Conservation (phyloP, 148 eudicot genomes). For the Simmondsia chinensis region DNA sequence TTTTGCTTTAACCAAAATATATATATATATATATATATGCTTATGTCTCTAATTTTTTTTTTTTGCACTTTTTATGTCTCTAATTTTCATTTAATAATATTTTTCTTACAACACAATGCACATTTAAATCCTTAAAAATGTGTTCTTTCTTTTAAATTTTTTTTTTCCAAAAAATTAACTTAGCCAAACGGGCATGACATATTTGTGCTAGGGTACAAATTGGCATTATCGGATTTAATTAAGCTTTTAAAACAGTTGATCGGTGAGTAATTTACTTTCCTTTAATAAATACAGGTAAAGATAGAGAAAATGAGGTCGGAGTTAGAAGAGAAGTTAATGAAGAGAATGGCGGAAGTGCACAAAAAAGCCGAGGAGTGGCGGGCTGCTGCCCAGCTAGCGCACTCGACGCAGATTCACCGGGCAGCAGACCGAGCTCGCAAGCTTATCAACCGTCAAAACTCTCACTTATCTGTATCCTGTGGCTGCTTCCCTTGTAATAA, state of each 20-base stretch:
- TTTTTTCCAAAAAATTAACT: too few species aligned
- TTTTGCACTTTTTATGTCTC: too few species aligned
- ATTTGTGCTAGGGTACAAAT: too few species aligned
- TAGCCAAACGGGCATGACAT: too few species aligned
- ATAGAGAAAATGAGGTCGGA: conserved; percentile 80
- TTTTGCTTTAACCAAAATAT: too few species aligned
- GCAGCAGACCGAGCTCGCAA: conserved; percentile 39
- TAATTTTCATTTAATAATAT: too few species aligned
- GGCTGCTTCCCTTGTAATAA: conserved; percentile 61
- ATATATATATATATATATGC: too few species aligned
- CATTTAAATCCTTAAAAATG: too few species aligned
- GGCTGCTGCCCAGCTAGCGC: conserved; percentile 54
- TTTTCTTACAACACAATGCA: too few species aligned
- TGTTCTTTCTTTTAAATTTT: too few species aligned
- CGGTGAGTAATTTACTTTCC: not conserved
- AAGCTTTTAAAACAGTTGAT: not conserved
- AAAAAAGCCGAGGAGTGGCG: conserved; percentile 82
- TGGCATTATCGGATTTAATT: not conserved
- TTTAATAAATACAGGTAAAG: conserved; percentile 48
- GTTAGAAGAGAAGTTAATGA: conserved; percentile 81
- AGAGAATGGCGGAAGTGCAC: conserved; percentile 67
- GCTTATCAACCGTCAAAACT: conserved; percentile 21
- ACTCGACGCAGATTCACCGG: conserved; percentile 46
- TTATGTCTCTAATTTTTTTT: too few species aligned
- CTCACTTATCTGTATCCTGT: conserved; percentile 40